phyloP scores from a whole-genome alignment of 106 monocot species.

The Dendrobium catenatum region DNA sequence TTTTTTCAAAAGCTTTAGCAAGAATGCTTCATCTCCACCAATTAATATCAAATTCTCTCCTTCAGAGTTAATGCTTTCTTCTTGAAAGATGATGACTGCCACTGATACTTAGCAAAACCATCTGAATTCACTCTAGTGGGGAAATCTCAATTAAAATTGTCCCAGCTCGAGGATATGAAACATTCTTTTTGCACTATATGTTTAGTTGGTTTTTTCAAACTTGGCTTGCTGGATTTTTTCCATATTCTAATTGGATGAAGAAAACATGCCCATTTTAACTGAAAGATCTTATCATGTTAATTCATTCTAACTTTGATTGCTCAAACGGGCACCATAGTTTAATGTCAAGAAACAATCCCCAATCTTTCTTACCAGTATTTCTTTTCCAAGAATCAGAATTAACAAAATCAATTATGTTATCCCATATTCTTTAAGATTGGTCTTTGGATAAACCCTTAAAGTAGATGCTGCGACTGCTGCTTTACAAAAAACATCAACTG shows the following conservation, averaged over 20 bases:
- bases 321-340: background rate
- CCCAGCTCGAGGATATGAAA: background rate
- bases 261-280: too few species aligned
- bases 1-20: background rate
- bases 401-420: background rate
- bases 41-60: background rate
- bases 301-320: too few species aligned
- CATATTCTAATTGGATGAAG: too few species aligned
- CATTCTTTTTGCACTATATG: background rate
- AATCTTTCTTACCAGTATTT: background rate
- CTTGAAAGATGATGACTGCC: background rate
- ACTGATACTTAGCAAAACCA: too few species aligned
- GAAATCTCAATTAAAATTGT: background rate
- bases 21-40: background rate
- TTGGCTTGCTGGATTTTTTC: background rate
- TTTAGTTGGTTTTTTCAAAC: background rate
- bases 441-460: background rate
- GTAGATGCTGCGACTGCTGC: too few species aligned
- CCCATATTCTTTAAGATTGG: background rate
- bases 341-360: background rate
- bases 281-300: too few species aligned
- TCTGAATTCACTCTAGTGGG: background rate
- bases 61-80: background rate
- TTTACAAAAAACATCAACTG: too few species aligned
- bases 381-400: background rate